Evolutionary conservation across 805 yeast genomes (phyloP), one percentile per base, ranked within the genome.

Genomic region (Pichia manshurica): DNA sequence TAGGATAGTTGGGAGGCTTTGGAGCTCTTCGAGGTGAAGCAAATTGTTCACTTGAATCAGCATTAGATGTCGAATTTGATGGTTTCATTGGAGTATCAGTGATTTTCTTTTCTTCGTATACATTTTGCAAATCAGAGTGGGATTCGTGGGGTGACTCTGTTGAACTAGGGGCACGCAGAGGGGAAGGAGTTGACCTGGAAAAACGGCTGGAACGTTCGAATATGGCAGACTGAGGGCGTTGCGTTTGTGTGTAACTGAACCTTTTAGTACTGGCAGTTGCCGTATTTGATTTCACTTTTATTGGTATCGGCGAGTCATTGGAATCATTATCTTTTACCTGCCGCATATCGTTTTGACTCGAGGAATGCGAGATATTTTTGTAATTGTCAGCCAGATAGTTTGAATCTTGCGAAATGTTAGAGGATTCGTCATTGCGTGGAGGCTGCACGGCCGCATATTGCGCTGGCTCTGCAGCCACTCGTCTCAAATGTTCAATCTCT

Each of bases 21-120:
- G 90, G 90, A 0, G 88, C 86, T 56, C 71, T 80, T 64, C 88
- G 72, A n/a, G 88, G 87, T 0, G 88, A 82, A 17, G 72, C 64
- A 58, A 82, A 82, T 32, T 48, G 55, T 21, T 42, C 47, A 12
- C 33, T 39, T 6, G 23, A 4, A 9, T 37, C 15, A 16, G 19
- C 22, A 6, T 7, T 5, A 29, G 32, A 10, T 17, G 15, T 19
- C 10, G 47, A 29, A 13, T 15, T 33, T 13, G 34, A 7, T 12
- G 19, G 29, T 2, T 13, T 16, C 3, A 19, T 8, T 13, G 38
- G 34, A 31, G 22, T 28, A 29, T 40, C 29, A 5, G 2, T 12
- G 4, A 41, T 5, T 10, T 12, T 41, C 12, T 5, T 3, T 7
- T 31, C 29, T 19, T 35, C 36, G 32, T 17, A 19, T 13, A 36